Evolutionary conservation across 2,329 filamentous ascomycete genomes (phyloP).

Genomic region (Chrysoporthe austroafricana): DNA sequence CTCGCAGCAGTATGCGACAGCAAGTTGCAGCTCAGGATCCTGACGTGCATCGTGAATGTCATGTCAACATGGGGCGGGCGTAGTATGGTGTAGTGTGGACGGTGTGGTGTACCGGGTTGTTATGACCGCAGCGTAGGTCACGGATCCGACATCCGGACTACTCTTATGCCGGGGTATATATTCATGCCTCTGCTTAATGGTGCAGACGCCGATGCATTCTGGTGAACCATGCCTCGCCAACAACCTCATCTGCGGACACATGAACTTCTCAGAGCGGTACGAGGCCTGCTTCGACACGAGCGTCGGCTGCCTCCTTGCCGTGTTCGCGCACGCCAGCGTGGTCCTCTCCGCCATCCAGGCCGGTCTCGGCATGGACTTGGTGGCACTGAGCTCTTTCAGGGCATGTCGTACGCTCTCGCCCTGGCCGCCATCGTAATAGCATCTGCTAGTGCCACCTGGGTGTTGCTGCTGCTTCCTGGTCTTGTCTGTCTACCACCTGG

Average conservation of each 20-base stretch:
- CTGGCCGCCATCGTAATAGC: slow-evolving; percentile 2
- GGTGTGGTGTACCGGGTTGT: no score
- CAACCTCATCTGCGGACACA: slow-evolving; percentile 36
- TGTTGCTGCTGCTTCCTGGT: background rate
- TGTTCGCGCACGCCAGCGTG: slow-evolving; percentile 33
- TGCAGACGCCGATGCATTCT: no score
- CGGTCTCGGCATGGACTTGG: slow-evolving; percentile 34
- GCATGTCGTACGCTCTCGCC: slow-evolving; percentile 30
- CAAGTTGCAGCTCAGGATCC: no score
- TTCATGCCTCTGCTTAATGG: no score
- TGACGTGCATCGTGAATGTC: no score
- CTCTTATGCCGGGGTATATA: no score
- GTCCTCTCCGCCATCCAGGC: slow-evolving; percentile 44
- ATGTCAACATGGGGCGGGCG: no score
- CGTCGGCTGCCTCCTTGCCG: slow-evolving; percentile 40
- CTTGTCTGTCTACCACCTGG: background rate
- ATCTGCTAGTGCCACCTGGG: background rate
- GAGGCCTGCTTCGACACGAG: slow-evolving; percentile 41
- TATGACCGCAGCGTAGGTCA: no score
- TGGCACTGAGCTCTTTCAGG: slow-evolving; percentile 32
- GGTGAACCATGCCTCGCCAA: background rate
- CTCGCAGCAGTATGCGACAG: no score
- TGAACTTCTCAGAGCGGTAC: slow-evolving; percentile 40
- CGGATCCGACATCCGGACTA: no score
- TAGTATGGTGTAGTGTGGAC: no score